Percentiles rank a stretch among this genome's conserved stretches.
phyloP scores from a whole-genome alignment of 2,329 filamentous ascomycete species.

The Fonsecaea nubica region DNA sequence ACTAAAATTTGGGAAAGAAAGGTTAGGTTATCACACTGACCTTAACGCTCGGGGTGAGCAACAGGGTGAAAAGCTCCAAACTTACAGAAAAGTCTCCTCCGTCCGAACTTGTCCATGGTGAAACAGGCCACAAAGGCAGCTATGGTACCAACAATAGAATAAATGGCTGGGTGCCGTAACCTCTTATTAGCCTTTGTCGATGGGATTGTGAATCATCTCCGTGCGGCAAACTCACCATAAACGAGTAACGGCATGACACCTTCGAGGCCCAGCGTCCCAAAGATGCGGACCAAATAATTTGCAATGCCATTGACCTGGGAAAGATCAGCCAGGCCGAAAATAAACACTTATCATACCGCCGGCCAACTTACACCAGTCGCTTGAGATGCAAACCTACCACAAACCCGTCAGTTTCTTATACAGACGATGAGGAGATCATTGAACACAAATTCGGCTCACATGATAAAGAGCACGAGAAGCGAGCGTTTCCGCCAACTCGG shows the following conservation, averaged over 20 bases:
- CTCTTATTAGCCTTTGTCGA: background rate
- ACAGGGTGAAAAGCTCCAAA: background rate
- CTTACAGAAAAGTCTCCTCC: slow-evolving; percentile 48
- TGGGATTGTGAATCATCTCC: background rate
- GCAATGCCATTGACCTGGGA: slow-evolving; percentile 40
- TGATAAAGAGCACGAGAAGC: slow-evolving; percentile 27
- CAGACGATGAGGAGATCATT: slow-evolving; percentile 23
- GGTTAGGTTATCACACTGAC: background rate
- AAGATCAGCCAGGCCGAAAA: background rate
- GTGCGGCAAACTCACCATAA: slow-evolving; percentile 41
- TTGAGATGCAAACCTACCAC: slow-evolving; percentile 38
- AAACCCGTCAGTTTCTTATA: background rate
- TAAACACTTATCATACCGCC: background rate
- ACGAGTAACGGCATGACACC: slow-evolving; percentile 52
- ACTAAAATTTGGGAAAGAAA: slow-evolving; percentile 32
- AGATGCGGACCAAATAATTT: slow-evolving; percentile 52
- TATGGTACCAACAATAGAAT: slow-evolving; percentile 50
- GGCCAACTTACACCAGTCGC: slow-evolving; percentile 41
- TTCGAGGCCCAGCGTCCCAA: slow-evolving; percentile 46
- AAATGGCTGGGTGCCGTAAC: slow-evolving; percentile 9
- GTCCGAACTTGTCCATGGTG: slow-evolving; percentile 47
- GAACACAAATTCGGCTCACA: slow-evolving; percentile 31
- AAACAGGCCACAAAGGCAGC: slow-evolving; percentile 65
- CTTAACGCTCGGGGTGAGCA: background rate
- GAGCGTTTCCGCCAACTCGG: slow-evolving; percentile 27